phyloP scores from a whole-genome alignment of 2,329 filamentous ascomycete species.

The Botryotinia narcissicola region DNA sequence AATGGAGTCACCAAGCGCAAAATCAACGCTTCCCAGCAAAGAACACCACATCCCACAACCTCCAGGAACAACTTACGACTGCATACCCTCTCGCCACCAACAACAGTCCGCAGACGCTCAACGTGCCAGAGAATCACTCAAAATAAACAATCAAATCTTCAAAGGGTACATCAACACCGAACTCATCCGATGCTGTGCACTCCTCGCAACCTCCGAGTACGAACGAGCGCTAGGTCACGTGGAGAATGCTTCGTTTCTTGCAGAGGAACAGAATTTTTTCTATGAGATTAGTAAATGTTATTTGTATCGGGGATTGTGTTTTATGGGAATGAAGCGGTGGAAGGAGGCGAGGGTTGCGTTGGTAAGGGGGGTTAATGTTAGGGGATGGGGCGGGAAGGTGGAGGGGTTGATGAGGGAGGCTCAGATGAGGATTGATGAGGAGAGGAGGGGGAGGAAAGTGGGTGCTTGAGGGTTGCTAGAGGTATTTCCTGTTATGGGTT shows the following conservation, averaged over 20 bases:
- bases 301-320: conserved; percentile 24
- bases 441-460: background rate
- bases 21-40: background rate
- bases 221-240: conserved; percentile 13
- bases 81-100: too few relatives aligned
- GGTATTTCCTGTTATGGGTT: background rate
- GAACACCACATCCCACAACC: background rate
- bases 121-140: background rate
- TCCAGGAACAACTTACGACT: background rate
- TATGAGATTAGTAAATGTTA: conserved; percentile 24
- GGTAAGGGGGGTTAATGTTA: conserved; percentile 26
- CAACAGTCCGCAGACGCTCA: background rate
- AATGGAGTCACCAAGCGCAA: background rate
- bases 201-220: conserved; percentile 16
- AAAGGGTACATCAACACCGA: conserved; percentile 21
- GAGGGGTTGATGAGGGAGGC: conserved; percentile 22
- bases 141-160: background rate
- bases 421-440: conserved; percentile 18
- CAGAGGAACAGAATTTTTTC: conserved; percentile 13
- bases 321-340: conserved; percentile 25
- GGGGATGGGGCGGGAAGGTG: conserved; percentile 17
- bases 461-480: background rate
- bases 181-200: conserved; percentile 21
- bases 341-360: conserved; percentile 25
- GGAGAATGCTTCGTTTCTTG: conserved; percentile 19